phyloP scores from a whole-genome alignment of 2,329 filamentous ascomycete genomes.

The Penicillium sp. region DNA sequence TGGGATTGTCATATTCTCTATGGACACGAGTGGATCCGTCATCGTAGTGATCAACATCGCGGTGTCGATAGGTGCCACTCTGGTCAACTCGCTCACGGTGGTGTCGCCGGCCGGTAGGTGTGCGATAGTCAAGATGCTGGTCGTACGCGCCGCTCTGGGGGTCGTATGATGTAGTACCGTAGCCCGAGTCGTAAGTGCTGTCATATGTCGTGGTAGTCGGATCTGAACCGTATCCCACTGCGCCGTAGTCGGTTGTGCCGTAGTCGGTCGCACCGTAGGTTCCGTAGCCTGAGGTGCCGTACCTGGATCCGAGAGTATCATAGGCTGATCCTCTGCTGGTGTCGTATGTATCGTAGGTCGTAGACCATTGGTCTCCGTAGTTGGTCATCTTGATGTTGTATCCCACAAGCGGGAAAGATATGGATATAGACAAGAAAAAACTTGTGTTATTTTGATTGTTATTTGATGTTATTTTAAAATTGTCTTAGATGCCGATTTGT shows the following conservation, averaged over 20 bases:
- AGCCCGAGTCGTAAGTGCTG: slow-evolving; percentile 26
- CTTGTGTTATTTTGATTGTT: neutral
- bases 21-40: slow-evolving; percentile 33
- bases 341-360: slow-evolving; percentile 22
- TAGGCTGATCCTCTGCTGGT: slow-evolving; percentile 25
- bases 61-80: slow-evolving; percentile 33
- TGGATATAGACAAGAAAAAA: neutral
- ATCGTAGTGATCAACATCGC: slow-evolving; percentile 33
- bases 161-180: slow-evolving; percentile 28
- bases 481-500: too few species aligned
- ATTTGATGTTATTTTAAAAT: neutral
- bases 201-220: slow-evolving; percentile 21
- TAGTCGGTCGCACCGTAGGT: slow-evolving; percentile 16
- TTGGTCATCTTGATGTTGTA: slow-evolving; percentile 20
- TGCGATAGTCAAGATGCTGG: slow-evolving; percentile 36
- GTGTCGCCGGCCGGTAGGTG: slow-evolving; percentile 26
- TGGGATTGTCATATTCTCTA: slow-evolving; percentile 35
- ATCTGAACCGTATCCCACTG: slow-evolving; percentile 16
- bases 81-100: slow-evolving; percentile 35
- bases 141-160: slow-evolving; percentile 33
- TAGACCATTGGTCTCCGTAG: slow-evolving; percentile 15
- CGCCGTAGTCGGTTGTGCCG: slow-evolving; percentile 16
- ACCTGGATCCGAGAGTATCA: slow-evolving; percentile 15
- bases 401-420: neutral
- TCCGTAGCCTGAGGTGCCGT: slow-evolving; percentile 18